Evolutionary conservation across 1,284 basidiomycete genomes (phyloP).

Genomic region (Coniferiporia weirii): DNA sequence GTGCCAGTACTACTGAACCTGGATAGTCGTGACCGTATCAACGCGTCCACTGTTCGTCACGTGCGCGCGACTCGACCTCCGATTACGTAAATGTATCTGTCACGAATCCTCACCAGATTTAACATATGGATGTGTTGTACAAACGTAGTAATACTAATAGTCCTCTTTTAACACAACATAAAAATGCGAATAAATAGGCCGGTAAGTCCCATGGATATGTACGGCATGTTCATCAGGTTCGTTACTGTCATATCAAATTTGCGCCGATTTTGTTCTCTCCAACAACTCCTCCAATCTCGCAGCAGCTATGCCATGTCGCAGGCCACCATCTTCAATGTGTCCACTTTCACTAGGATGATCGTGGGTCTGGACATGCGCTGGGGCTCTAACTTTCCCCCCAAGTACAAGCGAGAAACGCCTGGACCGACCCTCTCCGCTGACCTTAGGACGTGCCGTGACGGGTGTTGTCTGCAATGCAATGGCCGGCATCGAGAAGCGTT

Average conservation of each 20-base stretch:
- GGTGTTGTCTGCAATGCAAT: slow-evolving; percentile 65
- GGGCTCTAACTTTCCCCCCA: slow-evolving; percentile 30
- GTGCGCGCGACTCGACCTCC: too few species aligned
- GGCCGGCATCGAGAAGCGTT: slow-evolving; percentile 70
- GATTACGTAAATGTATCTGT: too few species aligned
- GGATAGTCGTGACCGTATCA: too few species aligned
- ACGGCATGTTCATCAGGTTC: not conserved
- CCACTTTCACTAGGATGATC: not conserved
- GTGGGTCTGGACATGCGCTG: not conserved
- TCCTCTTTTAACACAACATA: too few species aligned
- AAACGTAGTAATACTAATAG: too few species aligned
- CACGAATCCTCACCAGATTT: too few species aligned
- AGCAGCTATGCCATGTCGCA: slow-evolving; percentile 31
- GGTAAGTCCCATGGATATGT: not conserved
- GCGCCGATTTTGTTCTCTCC: slow-evolving; percentile 23
- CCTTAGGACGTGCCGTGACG: slow-evolving; percentile 55
- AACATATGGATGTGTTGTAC: too few species aligned
- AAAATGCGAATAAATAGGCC: not conserved
- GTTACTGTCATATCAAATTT: not conserved
- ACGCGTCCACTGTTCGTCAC: too few species aligned
- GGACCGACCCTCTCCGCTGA: slow-evolving; percentile 32
- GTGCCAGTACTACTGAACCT: too few species aligned
- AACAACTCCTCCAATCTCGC: slow-evolving; percentile 35
- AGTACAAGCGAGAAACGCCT: slow-evolving; percentile 57
- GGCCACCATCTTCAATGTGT: slow-evolving; percentile 11